phyloP scores from a whole-genome alignment of 73 alveolate genomes.

The Paramecium primaurelia region DNA sequence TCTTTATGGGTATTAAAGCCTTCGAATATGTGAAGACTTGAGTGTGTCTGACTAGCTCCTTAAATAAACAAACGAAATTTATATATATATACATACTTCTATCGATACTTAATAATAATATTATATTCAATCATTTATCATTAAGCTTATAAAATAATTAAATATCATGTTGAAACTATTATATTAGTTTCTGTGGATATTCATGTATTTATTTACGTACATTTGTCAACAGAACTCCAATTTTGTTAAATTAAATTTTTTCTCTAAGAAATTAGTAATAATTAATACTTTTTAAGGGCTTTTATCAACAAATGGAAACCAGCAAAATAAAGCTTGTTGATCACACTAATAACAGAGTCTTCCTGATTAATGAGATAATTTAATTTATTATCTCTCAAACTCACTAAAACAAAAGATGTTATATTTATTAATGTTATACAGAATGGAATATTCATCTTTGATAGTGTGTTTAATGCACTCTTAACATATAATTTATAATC shows the following conservation, averaged over 20 bases:
- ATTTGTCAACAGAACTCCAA: not conserved
- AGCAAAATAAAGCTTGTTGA: slow-evolving; percentile 51
- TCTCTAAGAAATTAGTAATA: not conserved
- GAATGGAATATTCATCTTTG: not conserved
- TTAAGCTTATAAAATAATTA: not conserved
- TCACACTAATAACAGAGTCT: slow-evolving; percentile 51
- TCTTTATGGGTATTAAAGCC: not conserved
- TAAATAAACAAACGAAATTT: slow-evolving; percentile 37
- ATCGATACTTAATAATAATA: not conserved
- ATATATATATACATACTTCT: not conserved
- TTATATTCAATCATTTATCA: not conserved
- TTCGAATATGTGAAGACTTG: slow-evolving; percentile 12
- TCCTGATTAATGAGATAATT: slow-evolving; percentile 43
- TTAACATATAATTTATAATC: slow-evolving; percentile 43
- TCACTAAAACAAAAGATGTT: slow-evolving; percentile 33
- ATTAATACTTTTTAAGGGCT: not conserved
- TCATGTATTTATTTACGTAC: not conserved
- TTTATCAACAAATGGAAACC: slow-evolving; percentile 1
- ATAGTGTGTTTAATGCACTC: not conserved
- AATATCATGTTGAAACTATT: not conserved
- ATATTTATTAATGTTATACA: slow-evolving; percentile 47
- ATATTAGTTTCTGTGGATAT: not conserved
- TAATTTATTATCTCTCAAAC: slow-evolving; percentile 45
- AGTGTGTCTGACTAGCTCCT: slow-evolving; percentile 59
- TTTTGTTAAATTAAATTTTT: not conserved